Conservation (phyloP, 1,284 basidiomycete genomes). For the Rhizopogon parksii region DNA sequence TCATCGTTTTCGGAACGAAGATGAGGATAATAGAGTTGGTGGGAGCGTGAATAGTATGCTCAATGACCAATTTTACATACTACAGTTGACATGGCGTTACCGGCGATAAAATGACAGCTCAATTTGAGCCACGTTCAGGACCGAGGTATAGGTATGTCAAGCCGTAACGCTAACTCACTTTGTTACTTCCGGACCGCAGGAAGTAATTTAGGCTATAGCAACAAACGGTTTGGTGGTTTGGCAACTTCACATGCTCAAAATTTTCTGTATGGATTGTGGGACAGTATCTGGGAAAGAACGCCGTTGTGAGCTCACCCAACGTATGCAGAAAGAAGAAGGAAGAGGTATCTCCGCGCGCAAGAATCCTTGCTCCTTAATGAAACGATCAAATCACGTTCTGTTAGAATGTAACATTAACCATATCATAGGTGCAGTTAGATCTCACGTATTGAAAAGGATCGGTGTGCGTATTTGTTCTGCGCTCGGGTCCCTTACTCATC, state of each 20-base stretch:
- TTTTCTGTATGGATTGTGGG: conserved; percentile 18
- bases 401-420: conserved; percentile 1
- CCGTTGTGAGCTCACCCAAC: conserved; percentile 27
- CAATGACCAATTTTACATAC: conserved; percentile 1
- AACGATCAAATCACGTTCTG: conserved; percentile 4
- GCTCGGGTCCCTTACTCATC: conserved; percentile 12
- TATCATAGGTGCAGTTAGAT: neutral
- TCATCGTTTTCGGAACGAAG: neutral
- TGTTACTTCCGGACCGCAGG: conserved; percentile 5
- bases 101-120: conserved; percentile 6
- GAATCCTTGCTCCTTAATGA: neutral
- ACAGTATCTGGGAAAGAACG: conserved; percentile 25
- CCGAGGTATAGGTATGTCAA: neutral
- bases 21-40: conserved; percentile 4
- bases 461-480: neutral
- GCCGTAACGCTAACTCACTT: conserved; percentile 1
- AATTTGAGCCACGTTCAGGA: conserved; percentile 5
- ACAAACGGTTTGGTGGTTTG: conserved; percentile 7
- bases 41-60: neutral
- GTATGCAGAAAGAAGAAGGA: conserved; percentile 15
- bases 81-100: conserved; percentile 5
- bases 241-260: conserved; percentile 21
- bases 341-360: conserved; percentile 9
- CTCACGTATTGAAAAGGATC: neutral
- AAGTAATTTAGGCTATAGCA: conserved; percentile 8